Evolutionary conservation across 345 rosid genomes (phyloP), one percentile per base, ranked within the genome.

Genomic region (Eucalyptus polybractea): DNA sequence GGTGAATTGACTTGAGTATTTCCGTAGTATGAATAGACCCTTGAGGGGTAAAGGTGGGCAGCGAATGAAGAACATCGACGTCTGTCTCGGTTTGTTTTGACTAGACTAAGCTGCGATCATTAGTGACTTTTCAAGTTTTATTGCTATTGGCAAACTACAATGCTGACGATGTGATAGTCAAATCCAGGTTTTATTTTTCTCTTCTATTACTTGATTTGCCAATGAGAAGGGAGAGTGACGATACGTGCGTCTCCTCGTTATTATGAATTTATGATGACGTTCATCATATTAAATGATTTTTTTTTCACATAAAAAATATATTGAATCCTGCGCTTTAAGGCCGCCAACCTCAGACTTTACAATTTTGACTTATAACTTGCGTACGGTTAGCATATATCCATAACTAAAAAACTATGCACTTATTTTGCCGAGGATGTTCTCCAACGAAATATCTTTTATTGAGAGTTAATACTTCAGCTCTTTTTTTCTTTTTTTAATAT

Each of bases 401-500:
- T 53, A 7, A 0, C 58, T 21, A 53, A 19, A 53, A 53, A 53
- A 7, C 10, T 21, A 53, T 19, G 0, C 5, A 19, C 10, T 53
- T 53, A 0, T 53, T 53, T 19, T 1, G 10, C 22, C 22, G 4
- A 17, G 1, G 10, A 19, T 19, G 25, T 53, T 53, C 1, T 53
- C 58, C 58, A 2, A 53, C 0, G 10, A 53, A 53, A 53, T 1
- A 21, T 53, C 25, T 53, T 53, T 53, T 53, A 53, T 21, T 53
- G 58, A 53, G 2, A 2, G 5, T 53, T 53, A 2, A 53, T 19
- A 53, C 5, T 0, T 53, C 2, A 0, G 10, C 5, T 19, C 25
- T 19, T 17, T 7, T 16, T 49, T 49, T 10, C 4, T 1, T 50
- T 50, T 53, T 1, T 53, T 1, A 53, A 53, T 53, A 53, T 53